Evolutionary conservation across 768 basidiomycete genomes (phyloP).

Genomic region (Termitomyces heimii): DNA sequence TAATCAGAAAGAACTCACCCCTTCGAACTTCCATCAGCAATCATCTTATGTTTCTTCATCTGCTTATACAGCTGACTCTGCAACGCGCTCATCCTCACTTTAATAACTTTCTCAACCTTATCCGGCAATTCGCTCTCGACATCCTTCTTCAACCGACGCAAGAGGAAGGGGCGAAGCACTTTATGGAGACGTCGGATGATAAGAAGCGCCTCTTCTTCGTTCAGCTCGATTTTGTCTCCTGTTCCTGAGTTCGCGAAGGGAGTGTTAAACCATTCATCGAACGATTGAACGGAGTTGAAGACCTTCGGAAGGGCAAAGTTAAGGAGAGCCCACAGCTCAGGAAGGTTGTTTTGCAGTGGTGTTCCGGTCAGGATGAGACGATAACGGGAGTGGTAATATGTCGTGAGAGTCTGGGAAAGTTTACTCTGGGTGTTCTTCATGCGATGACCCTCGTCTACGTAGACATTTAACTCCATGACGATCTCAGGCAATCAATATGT

Average conservation of each 20-base stretch:
- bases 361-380: conserved; percentile 95
- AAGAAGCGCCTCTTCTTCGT: conserved; percentile 98
- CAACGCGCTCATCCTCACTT: conserved; percentile 89
- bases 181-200: conserved; percentile 96
- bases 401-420: conserved; percentile 83
- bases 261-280: conserved; percentile 99
- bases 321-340: conserved; percentile 91
- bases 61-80: conserved; percentile 93
- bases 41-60: conserved; percentile 99
- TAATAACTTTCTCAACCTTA: conserved; percentile 97
- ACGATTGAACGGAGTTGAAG: conserved; percentile 98
- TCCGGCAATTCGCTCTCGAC: conserved; percentile 94
- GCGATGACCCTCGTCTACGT: conserved; percentile 87
- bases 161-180: conserved; percentile 90
- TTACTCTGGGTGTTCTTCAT: conserved; percentile 96
- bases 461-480: neutral
- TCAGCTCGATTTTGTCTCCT: conserved; percentile 96
- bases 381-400: conserved; percentile 88
- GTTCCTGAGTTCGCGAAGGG: conserved; percentile 98
- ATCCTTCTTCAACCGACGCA: conserved; percentile 91
- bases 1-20: conserved; percentile 42
- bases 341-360: conserved; percentile 94
- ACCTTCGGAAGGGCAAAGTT: conserved; percentile 94
- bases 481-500: neutral
- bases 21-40: conserved; percentile 72